Conservation (phyloP, 164 flowering plant species). For the Vitis riparia region DNA sequence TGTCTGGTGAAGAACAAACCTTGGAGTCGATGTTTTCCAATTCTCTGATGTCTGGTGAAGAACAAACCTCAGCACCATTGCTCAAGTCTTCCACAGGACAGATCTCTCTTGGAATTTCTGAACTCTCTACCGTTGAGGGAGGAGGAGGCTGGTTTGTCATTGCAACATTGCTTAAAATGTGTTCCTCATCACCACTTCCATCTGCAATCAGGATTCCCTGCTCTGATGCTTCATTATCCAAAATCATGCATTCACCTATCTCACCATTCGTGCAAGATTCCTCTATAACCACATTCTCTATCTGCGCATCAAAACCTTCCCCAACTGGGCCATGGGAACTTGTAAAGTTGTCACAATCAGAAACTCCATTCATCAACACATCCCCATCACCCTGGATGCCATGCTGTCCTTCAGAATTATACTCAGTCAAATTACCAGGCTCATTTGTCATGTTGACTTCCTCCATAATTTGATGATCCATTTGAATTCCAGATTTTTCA, state of each 20-base stretch:
- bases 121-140: slow-evolving; percentile 10
- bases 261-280: slow-evolving; percentile 5
- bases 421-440: neutral
- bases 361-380: neutral
- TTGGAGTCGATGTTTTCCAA: too few relatives aligned
- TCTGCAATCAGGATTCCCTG: neutral
- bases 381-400: slow-evolving; percentile 1
- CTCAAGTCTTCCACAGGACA: slow-evolving; percentile 2
- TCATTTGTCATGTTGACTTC: neutral
- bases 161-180: neutral
- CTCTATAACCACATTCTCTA: slow-evolving; percentile 1
- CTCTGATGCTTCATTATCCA: slow-evolving; percentile 4
- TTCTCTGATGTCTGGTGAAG: neutral
- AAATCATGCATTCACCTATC: neutral
- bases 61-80: slow-evolving; percentile 7
- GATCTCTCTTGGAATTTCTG: slow-evolving; percentile 13
- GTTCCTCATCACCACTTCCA: neutral
- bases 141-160: slow-evolving; percentile 3
- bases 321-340: slow-evolving; percentile 2
- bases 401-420: slow-evolving; percentile 13
- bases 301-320: neutral
- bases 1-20: slow-evolving; percentile 18
- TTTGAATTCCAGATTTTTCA: slow-evolving; percentile 7
- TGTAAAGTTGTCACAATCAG: slow-evolving; percentile 5
- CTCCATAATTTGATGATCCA: slow-evolving; percentile 9